Evolutionary conservation across 345 rosid species (phyloP), one percentile per base, ranked within the genome.

Genomic region (Corchorus olitorius): DNA sequence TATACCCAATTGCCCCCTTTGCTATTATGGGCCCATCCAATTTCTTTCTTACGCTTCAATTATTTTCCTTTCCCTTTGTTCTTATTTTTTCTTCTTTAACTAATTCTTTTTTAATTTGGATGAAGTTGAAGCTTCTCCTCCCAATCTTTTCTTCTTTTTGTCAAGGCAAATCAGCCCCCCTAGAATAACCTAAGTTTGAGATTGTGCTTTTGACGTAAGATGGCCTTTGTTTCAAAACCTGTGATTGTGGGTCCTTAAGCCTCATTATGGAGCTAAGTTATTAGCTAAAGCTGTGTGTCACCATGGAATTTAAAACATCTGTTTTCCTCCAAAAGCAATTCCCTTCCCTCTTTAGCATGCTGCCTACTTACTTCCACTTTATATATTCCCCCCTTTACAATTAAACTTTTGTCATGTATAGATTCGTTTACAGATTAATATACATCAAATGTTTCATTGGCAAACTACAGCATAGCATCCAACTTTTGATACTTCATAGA

Each of bases 151-250:
- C 11, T 64, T 12, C 70, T 77, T 76, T 80, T 77, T 19, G 79
- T 70, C 71, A 70, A 70, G 17, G 72, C 65, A 39, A 27, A 27
- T 22, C 68, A 52, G 65, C 66, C 71, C 54, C 54, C 49, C 79
- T 39, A 39, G 2, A 27, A 27, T 27, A 75, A 58, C 69, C 77
- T 75, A 69, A 75, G 49, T 76, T 78, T 83, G 77, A 27, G 0
- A 70, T 70, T 76, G 84, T 80, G 80, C 83, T 79, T 27, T 27
- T 27, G 76, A 1, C 77, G 61, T 41, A 45, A 13, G 59, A 48
- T 73, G 76, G 55, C 67, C 45, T 3, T 58, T 17, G 54, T 37
- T 33, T 73, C 50, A 22, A 27, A 0, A 0, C 27, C 41, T 4
- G 33, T 54, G 15, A 53, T 4, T 8, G 16, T 20, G 39, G 49